Evolutionary conservation across 164 flowering plant genomes (phyloP).

Genomic region (Protea cynaroides): DNA sequence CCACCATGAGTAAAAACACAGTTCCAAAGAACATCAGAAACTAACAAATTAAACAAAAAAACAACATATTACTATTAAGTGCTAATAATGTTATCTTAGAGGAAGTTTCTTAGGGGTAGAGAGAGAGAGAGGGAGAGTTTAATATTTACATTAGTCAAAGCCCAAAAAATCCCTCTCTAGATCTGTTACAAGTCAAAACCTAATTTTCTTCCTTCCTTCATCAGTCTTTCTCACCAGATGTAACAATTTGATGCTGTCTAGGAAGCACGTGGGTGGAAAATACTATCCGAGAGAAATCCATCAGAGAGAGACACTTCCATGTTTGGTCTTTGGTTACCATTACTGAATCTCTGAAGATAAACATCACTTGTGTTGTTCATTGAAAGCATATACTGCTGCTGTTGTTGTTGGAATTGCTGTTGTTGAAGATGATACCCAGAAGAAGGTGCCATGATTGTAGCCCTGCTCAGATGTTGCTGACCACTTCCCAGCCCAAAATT

Average conservation of each 20-base stretch:
- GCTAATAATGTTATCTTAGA: too few relatives aligned
- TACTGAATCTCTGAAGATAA: background rate
- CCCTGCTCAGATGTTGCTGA: conserved; percentile 1
- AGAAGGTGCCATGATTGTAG: background rate
- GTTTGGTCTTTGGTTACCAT: conserved; percentile 8
- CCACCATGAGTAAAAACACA: too few relatives aligned
- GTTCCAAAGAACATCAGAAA: too few relatives aligned
- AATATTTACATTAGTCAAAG: conserved; percentile 5
- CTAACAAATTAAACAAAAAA: too few relatives aligned
- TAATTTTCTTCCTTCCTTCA: background rate
- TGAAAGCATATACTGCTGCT: background rate
- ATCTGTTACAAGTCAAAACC: background rate
- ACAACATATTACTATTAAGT: too few relatives aligned
- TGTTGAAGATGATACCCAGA: background rate
- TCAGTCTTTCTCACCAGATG: background rate
- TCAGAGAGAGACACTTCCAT: conserved; percentile 1
- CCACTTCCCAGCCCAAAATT: conserved; percentile 17
- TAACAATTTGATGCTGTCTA: conserved; percentile 2
- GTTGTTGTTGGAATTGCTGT: background rate
- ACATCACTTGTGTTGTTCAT: conserved; percentile 4
- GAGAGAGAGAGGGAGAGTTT: too few relatives aligned
- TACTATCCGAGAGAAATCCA: background rate
- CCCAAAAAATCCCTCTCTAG: background rate
- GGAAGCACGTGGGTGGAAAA: conserved; percentile 2
- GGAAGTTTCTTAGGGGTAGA: too few relatives aligned